Evolutionary conservation across 305 asterid genomes (phyloP), one percentile per base, ranked within the genome.

Genomic region (Fraxinus latifolia): DNA sequence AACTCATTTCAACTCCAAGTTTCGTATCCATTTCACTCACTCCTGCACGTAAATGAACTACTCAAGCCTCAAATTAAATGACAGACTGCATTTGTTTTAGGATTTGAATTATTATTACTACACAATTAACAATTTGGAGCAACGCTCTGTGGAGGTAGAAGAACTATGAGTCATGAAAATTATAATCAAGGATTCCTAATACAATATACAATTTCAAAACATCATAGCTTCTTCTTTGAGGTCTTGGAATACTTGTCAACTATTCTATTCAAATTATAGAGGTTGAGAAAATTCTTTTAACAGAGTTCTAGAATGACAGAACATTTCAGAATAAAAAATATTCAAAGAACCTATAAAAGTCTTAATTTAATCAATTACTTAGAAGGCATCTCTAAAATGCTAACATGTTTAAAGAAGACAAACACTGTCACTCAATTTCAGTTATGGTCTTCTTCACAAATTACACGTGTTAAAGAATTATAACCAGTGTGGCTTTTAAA

Each of bases 1-100:
- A 2, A 78, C 84, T 84, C 81, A 78, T 87, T 82, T 84, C 83
- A 67, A 17, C 80, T 3, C 67, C 76, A 47, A 42, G 32, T 67
- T 33, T 31, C 79, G 37, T 42, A 34, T 77, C 82, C 82, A 53
- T 77, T 81, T 76, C 42, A 79, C 21, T 25, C 65, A 6, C 67
- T 34, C 83, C 90, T 87, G 80, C 81, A 83, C 19, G 17, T 25
- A 77, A 34, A 70, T 50, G 47, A 73, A 72, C 17, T 23, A 65
- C 0, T 60, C 32, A 65, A 9, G 34, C 73, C 33, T 65, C 34
- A 25, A 25, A 65, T 25, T 9, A n/a, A 25, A 65, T 65, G 34
- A 25, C n/a, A 65, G n/a, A 11, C 33, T 60, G 2, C 12, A 65
- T 5, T 65, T 25, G 73, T 11, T 25, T 3, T 65, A 25, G 73